Evolutionary conservation across 2,329 filamentous ascomycete genomes (phyloP), one percentile per base, ranked within the genome.

Genomic region (Exophiala aquamarina): DNA sequence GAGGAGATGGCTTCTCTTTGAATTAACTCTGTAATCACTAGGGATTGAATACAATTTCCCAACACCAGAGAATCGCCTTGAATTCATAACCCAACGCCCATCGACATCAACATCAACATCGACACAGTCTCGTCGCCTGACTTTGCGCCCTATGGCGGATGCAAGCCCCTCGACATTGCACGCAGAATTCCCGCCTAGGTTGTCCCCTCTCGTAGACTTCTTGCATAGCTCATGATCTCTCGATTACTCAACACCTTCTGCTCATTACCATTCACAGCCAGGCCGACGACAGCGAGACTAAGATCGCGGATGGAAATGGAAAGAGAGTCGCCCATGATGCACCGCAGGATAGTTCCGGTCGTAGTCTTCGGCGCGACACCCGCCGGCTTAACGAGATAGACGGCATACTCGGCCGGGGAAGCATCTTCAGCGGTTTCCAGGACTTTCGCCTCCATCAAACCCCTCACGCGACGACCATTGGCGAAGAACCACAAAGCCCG

Each of bases 351-450:
- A 20, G 29, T 15, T 4, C 35, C 37, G 13, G 13, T 6, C 13
- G 3, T 21, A 13, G 32, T 3, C 23, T 44, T 51, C 8, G 31
- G 21, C 9, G 43, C 26, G 17, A 51, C 49, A 26, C 9, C 18
- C 11, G 44, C 39, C 7, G 44, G 49, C 26, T 47, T 51, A 21
- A 44, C 49, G 11, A 51, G 13, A 20, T 48, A 51, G 15, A 41
- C 18, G 20, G 47, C 40, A 17, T 41, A 44, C 41, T 44, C 40
- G 5, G 31, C 35, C 11, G 23, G 23, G 11, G 23, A 26, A 11
- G 23, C 23, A 6, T 11, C 23, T 6, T 26, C 23, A 11, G 23
- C 23, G 11, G 23, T 26, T 11, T 6, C 23, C 19, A 35, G 14
- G 9, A 42, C 42, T 47, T 34, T 45, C 28, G 15, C 9, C 15